Base-by-base conservation (phyloP, 1,284 basidiomycete species). In the Prillingera fragicola region DNA sequence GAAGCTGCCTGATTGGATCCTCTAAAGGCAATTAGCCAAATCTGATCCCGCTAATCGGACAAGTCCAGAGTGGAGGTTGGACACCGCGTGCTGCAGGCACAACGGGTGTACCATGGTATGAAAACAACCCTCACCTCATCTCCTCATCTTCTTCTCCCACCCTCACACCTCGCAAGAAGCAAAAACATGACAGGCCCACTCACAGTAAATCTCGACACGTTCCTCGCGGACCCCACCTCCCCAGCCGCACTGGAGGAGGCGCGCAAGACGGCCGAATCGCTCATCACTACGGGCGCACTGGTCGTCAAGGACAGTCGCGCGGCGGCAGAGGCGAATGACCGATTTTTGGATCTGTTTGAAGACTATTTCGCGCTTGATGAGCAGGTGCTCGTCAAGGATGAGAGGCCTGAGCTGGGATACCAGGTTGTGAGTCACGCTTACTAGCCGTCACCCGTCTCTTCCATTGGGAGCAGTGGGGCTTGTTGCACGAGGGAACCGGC, bases 281-380 rank as follows among this genome's bases (percentile, higher is more conserved):
- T 94, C 21, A 84, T 88, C 49, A 75, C 75, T 18, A 67, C 68
- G 47, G 89, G 89, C 3, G 89, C 89, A 2, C 77, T 92, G 25
- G 75, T 92, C 22, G 75, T 91, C 15, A 80, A 79, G 39, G 89
- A 92, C 65, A 83, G 82, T 15, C 78, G 87, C 8, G 87, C 89
- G n/a, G 79, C 80, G 1, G 84, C 87, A 59, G 75, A 80, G 18
- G 85, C 87, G 59, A 92, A 92, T 62, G 69, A 76, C 34, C 73
- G 73, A 12, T 91, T 91, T 67, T 77, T 92, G 27, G 84, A 87
- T 69, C 74, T 90, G 29, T 77, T 89, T 38, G 77, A 79, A 63
- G 86, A 91, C 65, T 95, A 95, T 67, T 95, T 94, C 65, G 77
- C 78, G 3, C 88, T 89, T 63, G 76, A 81, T 0, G 61, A 76